phyloP scores from a whole-genome alignment of 352 stramenopile species.

The Phytophthora nicotianae region DNA sequence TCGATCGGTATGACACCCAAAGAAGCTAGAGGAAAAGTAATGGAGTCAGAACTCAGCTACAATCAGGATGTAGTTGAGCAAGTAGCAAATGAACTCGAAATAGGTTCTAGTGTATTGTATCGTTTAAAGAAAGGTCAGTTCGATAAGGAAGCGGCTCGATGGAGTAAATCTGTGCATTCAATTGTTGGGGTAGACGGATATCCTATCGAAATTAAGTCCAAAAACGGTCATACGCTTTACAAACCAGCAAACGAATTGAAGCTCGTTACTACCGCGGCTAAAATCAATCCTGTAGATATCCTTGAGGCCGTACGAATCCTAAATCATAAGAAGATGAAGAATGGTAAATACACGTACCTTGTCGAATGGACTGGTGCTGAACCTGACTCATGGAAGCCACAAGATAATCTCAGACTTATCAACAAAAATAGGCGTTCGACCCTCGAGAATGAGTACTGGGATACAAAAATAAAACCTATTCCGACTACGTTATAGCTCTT shows the following conservation, averaged over 20 bases:
- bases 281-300: slow-evolving; percentile 20
- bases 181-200: slow-evolving; percentile 15
- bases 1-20: background rate
- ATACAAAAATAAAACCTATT: background rate
- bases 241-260: slow-evolving; percentile 23
- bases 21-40: too few relatives aligned
- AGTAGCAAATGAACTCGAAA: background rate
- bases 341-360: slow-evolving; percentile 6
- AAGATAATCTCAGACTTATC: slow-evolving; percentile 10
- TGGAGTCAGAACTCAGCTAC: slow-evolving; percentile 12
- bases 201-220: slow-evolving; percentile 10
- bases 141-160: slow-evolving; percentile 8
- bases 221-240: slow-evolving; percentile 13
- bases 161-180: slow-evolving; percentile 10
- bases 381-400: background rate
- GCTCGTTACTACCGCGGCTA: slow-evolving; percentile 16
- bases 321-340: background rate
- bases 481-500: background rate
- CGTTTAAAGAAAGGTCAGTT: background rate
- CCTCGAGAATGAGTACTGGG: slow-evolving; percentile 8
- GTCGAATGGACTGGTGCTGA: slow-evolving; percentile 2
- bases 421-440: slow-evolving; percentile 5
- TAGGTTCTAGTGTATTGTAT: slow-evolving; percentile 6
- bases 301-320: slow-evolving; percentile 1
- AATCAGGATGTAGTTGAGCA: background rate